Conservation (phyloP, 2,329 filamentous ascomycete genomes). For the Ceratocystis eucalypticola region DNA sequence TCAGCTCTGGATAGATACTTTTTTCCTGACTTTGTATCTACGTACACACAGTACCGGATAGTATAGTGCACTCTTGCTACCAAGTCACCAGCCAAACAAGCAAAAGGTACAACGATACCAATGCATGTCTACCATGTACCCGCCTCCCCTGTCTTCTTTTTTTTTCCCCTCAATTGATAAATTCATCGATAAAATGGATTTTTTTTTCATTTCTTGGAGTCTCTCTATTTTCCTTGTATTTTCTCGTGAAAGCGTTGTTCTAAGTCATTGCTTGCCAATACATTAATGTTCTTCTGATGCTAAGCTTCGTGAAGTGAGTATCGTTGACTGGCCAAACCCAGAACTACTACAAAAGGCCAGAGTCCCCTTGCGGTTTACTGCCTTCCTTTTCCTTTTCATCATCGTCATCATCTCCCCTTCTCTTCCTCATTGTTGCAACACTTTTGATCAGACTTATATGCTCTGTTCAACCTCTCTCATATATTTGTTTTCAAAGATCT, state of each 20-base stretch:
- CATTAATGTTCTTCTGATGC: neutral
- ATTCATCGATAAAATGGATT: neutral
- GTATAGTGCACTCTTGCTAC: neutral
- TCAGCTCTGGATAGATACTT: constrained; percentile 4
- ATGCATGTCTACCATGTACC: neutral
- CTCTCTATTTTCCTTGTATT: neutral
- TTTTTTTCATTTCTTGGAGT: neutral
- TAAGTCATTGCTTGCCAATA: neutral
- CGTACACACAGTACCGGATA: neutral
- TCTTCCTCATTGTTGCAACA: neutral
- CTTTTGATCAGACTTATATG: neutral
- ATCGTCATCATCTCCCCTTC: neutral
- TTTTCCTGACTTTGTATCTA: neutral
- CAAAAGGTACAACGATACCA: constrained; percentile 3
- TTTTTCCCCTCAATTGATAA: neutral
- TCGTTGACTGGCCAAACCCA: neutral
- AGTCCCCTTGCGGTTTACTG: constrained; percentile 6
- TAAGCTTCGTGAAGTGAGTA: constrained; percentile 8
- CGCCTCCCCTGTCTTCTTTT: neutral
- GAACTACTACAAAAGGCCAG: constrained; percentile 11
- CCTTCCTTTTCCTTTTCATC: neutral
- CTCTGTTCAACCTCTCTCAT: neutral
- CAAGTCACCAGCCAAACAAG: neutral
- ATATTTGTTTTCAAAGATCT: neutral
- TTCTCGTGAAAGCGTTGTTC: neutral